A percentile compares a stretch with the other conserved stretches of the same genome.
These are phyloP conservation scores for Grifola frondosa DNA, from an alignment of 1,284 basidiomycete genomes.

Conservation along the genomic window DNA sequence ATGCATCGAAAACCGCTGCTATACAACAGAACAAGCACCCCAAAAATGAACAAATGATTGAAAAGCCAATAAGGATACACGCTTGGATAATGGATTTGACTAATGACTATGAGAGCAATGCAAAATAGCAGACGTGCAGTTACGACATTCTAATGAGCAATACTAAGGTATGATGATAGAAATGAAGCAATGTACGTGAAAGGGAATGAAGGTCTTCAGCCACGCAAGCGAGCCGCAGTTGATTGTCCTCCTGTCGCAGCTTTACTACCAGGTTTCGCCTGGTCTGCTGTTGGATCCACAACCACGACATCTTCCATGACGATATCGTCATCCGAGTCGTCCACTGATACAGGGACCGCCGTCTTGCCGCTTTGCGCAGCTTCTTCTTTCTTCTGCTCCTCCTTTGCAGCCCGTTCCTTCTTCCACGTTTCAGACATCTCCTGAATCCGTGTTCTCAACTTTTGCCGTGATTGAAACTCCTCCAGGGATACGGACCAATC, in stretches of 20 bases:
- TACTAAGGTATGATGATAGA: constrained; percentile 13
- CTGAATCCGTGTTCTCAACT: constrained; percentile 34
- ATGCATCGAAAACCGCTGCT: too few species aligned
- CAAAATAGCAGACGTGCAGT: too few species aligned
- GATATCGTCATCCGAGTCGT: constrained; percentile 49
- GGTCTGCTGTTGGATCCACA: neutral
- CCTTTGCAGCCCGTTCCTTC: constrained; percentile 33
- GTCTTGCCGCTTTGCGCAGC: constrained; percentile 15
- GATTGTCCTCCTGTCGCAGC: constrained; percentile 4
- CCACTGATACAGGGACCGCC: constrained; percentile 34
- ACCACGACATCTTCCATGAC: constrained; percentile 35
- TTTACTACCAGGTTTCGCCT: constrained; percentile 2
- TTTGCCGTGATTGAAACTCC: constrained; percentile 35
- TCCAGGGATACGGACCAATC: constrained; percentile 45
- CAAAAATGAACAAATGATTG: neutral
- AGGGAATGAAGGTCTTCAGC: neutral
- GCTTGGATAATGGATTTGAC: constrained; percentile 1
- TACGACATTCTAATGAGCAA: too few species aligned
- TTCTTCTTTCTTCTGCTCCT: constrained; percentile 30
- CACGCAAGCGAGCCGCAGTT: constrained; percentile 11
- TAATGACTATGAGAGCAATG: constrained; percentile 5
- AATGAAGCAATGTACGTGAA: neutral
- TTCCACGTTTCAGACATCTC: constrained; percentile 45
- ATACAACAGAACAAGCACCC: too few species aligned
- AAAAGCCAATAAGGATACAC: too few species aligned